Base-by-base conservation (phyloP, 2,329 filamentous ascomycete species). In the Hortaea werneckii region DNA sequence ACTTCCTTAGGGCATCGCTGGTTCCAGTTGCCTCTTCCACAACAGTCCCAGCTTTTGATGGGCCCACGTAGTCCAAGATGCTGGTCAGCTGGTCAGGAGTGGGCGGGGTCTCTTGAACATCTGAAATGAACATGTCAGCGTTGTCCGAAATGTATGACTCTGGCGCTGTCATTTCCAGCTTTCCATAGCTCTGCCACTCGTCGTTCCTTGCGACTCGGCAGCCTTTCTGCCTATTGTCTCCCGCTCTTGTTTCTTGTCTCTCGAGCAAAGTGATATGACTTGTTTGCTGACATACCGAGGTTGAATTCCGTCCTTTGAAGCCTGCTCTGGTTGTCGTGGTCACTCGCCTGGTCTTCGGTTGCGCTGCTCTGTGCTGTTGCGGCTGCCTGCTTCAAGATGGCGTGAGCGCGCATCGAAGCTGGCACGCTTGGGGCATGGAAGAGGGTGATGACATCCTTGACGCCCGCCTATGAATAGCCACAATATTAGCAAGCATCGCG, bases 381-480 rank as follows among this genome's bases (percentile, higher is more conserved):
- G 27, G 85, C 85, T 29, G 80, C 77, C 68, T 90, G 82, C 71
- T 92, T 94, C 50, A 96, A 78, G 44, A 94, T 70, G 37, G 78
- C 82, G 50, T 83, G 78, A 29, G 84, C 83, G 49, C 83, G 80
- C 42, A 79, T 73, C 3, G 89, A 95, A 53, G 83, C 75, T 20
- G 83, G 78, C 44, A 78, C 77, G 58, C 75, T 77, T 47, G 90
- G 79, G 67, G 86, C 85, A 77, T 95, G 89, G 76, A 96, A 98
- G 73, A 98, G 82, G 50, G 90, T 96, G 64, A 96, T 80, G 55
- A 94, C 86, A 73, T 96, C 89, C 59, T 73, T 73, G 52, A 67
- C 65, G 55, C 68, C 70, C 42, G 65, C 61, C 71, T 56, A 42
- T 12, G 10, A 6, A 12, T n/a, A 28, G 29, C 9, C 39, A 37